phyloP scores from a whole-genome alignment of 225 moss, liverwort and hornwort species.

The Marchantia polymorpha region DNA sequence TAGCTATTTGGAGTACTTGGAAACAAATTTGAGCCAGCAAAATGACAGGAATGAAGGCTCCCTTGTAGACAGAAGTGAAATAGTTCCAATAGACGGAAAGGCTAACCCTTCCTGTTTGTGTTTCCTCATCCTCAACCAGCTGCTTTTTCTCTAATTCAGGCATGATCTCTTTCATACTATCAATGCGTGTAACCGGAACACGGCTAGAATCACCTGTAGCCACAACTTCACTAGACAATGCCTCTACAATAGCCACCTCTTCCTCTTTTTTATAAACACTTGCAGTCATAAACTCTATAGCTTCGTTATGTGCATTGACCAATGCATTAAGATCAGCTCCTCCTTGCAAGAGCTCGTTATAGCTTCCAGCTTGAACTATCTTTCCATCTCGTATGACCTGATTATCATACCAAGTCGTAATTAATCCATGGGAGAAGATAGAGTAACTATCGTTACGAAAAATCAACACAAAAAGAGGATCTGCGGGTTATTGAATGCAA shows the following conservation, averaged over 20 bases:
- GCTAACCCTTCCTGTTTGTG: slow-evolving; percentile 32
- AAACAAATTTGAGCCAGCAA: slow-evolving; percentile 41
- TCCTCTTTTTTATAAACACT: slow-evolving; percentile 28
- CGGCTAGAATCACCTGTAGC: neutral
- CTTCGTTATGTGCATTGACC: slow-evolving; percentile 50
- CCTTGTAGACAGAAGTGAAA: slow-evolving; percentile 37
- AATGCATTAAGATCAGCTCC: slow-evolving; percentile 52
- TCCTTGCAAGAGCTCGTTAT: slow-evolving; percentile 49
- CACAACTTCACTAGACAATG: neutral
- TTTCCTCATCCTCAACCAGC: slow-evolving; percentile 50
- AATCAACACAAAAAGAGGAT: no score
- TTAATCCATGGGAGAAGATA: no score
- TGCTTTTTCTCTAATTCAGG: slow-evolving; percentile 27
- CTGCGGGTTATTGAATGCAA: neutral
- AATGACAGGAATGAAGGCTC: slow-evolving; percentile 45
- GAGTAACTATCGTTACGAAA: no score
- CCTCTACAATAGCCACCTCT: neutral
- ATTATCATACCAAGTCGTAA: no score
- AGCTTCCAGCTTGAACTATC: slow-evolving; percentile 67
- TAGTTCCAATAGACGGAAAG: slow-evolving; percentile 45
- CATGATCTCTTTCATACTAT: slow-evolving; percentile 27
- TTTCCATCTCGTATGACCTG: slow-evolving; percentile 60
- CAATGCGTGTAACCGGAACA: slow-evolving; percentile 29
- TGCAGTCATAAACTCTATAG: slow-evolving; percentile 33
- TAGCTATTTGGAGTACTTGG: slow-evolving; percentile 41